These are phyloP conservation scores for Huntiella omanensis DNA, from an alignment of 2,329 filamentous ascomycete species.

Conservation along the genomic window DNA sequence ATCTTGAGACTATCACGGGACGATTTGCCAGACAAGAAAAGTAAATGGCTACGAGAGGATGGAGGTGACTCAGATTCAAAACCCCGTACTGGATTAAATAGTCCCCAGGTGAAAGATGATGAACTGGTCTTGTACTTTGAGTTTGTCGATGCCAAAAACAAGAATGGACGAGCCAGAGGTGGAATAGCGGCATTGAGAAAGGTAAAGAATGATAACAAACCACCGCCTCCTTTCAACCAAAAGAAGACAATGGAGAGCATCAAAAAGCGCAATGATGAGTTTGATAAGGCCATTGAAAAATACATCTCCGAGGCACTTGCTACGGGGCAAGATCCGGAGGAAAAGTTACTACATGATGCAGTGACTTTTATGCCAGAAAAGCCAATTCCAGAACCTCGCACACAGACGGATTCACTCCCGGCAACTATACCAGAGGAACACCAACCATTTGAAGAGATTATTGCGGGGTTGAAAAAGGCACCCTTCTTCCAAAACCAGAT, in stretches of 20 bases:
- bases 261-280: conserved; percentile 74
- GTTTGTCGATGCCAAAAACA: conserved; percentile 52
- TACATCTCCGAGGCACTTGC: conserved; percentile 60
- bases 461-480: conserved; percentile 61
- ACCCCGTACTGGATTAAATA: too few species aligned
- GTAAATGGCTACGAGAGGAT: conserved; percentile 4
- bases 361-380: conserved; percentile 35
- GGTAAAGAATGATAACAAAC: conserved; percentile 54
- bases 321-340: conserved; percentile 46
- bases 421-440: conserved; percentile 61
- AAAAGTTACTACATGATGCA: conserved; percentile 39
- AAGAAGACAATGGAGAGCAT: conserved; percentile 33
- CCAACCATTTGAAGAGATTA: conserved; percentile 64
- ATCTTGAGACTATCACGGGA: conserved; percentile 59
- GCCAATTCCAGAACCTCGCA: neutral
- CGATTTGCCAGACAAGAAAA: conserved; percentile 1
- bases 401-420: conserved; percentile 29
- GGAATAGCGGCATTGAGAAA: conserved; percentile 43
- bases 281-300: conserved; percentile 52
- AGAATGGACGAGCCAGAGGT: neutral
- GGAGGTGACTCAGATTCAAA: neutral
- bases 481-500: conserved; percentile 88
- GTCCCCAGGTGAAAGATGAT: neutral
- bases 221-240: conserved; percentile 2
- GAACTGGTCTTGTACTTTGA: conserved; percentile 70